Percentiles rank a stretch among this genome's conserved stretches.
phyloP scores from a whole-genome alignment of 2,329 filamentous ascomycete species.

The Canariomyces notabilis region DNA sequence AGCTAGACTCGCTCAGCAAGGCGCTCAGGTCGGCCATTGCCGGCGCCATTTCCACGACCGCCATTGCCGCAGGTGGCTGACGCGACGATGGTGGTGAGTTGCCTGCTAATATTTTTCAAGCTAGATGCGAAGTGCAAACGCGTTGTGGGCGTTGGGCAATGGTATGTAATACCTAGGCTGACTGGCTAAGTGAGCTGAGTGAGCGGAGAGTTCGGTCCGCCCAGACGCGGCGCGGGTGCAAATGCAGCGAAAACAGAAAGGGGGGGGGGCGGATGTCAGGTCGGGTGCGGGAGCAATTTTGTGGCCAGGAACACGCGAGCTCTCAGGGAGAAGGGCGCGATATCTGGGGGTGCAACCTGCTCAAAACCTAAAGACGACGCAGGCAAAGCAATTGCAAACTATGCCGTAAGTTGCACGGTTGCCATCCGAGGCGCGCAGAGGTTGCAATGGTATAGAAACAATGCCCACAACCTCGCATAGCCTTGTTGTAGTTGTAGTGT shows the following conservation, averaged over 20 bases:
- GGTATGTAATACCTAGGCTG: constrained; percentile 1
- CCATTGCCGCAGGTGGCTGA: constrained; percentile 15
- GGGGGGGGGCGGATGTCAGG: neutral
- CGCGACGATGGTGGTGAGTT: constrained; percentile 2
- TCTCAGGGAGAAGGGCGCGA: neutral
- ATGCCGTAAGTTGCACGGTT: constrained; percentile 10
- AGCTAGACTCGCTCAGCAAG: constrained; percentile 26
- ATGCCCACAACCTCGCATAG: constrained; percentile 4
- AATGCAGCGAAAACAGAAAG: constrained; percentile 18
- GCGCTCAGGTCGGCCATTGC: constrained; percentile 21
- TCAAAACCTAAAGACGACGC: neutral
- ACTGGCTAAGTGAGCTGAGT: constrained; percentile 6
- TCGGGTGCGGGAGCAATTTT: neutral
- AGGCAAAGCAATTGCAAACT: constrained; percentile 9
- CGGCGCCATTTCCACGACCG: constrained; percentile 12
- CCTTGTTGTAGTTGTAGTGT: too few relatives aligned
- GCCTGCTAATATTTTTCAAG: constrained; percentile 1
- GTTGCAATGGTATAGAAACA: constrained; percentile 12
- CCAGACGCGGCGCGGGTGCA: constrained; percentile 18
- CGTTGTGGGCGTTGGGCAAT: constrained; percentile 8
- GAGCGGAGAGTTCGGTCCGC: constrained; percentile 17
- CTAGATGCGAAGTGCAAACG: constrained; percentile 14
- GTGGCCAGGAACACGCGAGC: neutral
- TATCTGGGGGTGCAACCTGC: neutral
- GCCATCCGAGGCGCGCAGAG: constrained; percentile 3